phyloP scores from a whole-genome alignment of 2,329 filamentous ascomycete genomes.

The Pseudogymnoascus sp. region DNA sequence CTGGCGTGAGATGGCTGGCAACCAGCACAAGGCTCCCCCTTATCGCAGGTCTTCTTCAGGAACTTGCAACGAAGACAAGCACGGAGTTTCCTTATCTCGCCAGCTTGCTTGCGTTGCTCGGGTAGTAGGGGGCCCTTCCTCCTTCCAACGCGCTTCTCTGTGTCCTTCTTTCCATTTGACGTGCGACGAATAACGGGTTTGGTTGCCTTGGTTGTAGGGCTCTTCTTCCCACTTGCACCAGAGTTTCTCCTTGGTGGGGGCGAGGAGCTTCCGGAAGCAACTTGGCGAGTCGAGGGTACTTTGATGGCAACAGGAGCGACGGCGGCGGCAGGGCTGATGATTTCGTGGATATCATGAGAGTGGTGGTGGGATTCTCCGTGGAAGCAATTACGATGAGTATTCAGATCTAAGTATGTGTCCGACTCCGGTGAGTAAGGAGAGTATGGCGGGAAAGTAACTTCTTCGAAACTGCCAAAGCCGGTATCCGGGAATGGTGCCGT shows the following conservation, averaged over 20 bases:
- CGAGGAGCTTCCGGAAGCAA: conserved; percentile 55
- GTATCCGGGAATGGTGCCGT: conserved; percentile 48
- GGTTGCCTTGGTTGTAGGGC: conserved; percentile 60
- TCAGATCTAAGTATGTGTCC: conserved; percentile 62
- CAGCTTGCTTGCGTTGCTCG: conserved; percentile 92
- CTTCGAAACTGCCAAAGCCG: conserved; percentile 75
- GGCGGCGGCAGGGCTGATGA: conserved; percentile 61
- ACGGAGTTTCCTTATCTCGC: conserved; percentile 90
- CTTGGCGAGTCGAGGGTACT: conserved; percentile 51
- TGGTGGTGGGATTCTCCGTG: conserved; percentile 49
- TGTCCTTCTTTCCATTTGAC: conserved; percentile 72
- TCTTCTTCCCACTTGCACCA: conserved; percentile 60
- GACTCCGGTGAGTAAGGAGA: conserved; percentile 80
- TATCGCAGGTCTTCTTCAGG: conserved; percentile 98
- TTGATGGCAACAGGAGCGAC: conserved; percentile 67
- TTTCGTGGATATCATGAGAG: conserved; percentile 42
- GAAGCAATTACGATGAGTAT: conserved; percentile 53
- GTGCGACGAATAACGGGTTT: conserved; percentile 74
- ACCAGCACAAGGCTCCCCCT: conserved; percentile 89
- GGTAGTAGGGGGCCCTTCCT: conserved; percentile 84
- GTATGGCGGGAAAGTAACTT: conserved; percentile 59
- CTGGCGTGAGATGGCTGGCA: conserved; percentile 94
- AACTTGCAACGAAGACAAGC: conserved; percentile 96
- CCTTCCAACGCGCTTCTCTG: conserved; percentile 89
- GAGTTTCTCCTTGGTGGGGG: conserved; percentile 62